Base-by-base conservation (phyloP, 2,329 filamentous ascomycete genomes). In the Pseudogymnoascus pannorum region DNA sequence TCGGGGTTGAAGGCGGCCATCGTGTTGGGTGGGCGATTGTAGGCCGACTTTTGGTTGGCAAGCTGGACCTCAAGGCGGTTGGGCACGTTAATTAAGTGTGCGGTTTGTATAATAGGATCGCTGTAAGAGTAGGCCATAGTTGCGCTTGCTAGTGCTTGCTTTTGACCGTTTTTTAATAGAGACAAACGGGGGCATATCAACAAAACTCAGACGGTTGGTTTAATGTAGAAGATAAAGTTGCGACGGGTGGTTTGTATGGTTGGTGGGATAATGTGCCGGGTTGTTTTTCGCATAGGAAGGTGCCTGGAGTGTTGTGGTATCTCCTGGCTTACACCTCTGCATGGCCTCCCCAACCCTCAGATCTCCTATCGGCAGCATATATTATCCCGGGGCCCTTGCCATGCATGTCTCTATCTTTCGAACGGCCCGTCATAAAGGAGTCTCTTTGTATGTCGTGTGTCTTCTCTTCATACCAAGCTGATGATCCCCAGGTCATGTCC, bases 11-110 rank as follows among this genome's bases (percentile, higher is more conserved):
- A 51, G 24, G 9, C 12, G 44, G 22, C 44, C 44, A 51, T 51
- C 22, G 44, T 51, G 24, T 14, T 38, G 38, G 20, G 36, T 48
- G 44, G 44, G 16, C 9, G 65, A 54, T 64, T 62, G 38, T 63
- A 62, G 31, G 63, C 14, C 18, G 31, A 36, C n/a, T 58, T 40
- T 11, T n/a, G 29, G 57, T 58, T 40, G 6, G 31, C 31, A 35
- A 35, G 36, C 18, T 58, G 5, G 29, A 58, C 20, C 57, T 38
- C 51, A 48, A 31, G 57, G n/a, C 29, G 51, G 16, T 40, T 61
- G 42, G 29, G 36, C 40, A 58, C 20, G 57, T 11, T 51, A 20
- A 60, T 5, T 38, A 64, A 18, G 44, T 48, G 33, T 24, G 36
- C 44, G 3, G 22, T 51, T 51, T 51, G 44, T 1, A 51, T 51